Percentiles rank a stretch among this genome's conserved stretches.
Conservation (phyloP, 306 rosid species). For the Pueraria montana region DNA sequence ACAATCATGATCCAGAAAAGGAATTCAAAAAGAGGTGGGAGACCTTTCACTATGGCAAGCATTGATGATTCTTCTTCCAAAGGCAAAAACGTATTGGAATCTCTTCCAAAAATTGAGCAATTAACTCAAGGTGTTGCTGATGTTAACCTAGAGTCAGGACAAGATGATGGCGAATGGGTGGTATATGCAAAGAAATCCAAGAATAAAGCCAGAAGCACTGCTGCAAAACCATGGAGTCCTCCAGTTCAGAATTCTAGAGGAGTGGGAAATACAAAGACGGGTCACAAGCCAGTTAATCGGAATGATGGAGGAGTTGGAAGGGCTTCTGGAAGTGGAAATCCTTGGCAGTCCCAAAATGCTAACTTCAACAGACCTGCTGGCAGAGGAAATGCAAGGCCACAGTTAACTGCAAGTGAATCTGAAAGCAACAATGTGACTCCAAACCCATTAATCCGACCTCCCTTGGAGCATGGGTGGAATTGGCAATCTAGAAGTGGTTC, state of each 20-base stretch:
- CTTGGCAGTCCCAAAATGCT: slow-evolving; percentile 46
- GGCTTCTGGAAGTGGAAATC: slow-evolving; percentile 46
- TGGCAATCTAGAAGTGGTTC: slow-evolving; percentile 66
- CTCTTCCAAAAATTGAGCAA: slow-evolving; percentile 46
- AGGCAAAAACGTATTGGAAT: slow-evolving; percentile 48
- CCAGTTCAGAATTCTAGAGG: slow-evolving; percentile 51
- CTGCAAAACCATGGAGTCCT: slow-evolving; percentile 57
- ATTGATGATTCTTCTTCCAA: slow-evolving; percentile 42
- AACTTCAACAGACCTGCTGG: slow-evolving; percentile 56
- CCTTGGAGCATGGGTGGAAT: slow-evolving; percentile 81
- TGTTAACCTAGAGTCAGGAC: slow-evolving; percentile 52
- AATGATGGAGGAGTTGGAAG: slow-evolving; percentile 53
- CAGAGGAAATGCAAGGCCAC: slow-evolving; percentile 59
- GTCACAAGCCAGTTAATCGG: slow-evolving; percentile 35
- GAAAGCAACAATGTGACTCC: slow-evolving; percentile 47
- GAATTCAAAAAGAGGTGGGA: slow-evolving; percentile 59
- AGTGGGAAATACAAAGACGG: slow-evolving; percentile 41
- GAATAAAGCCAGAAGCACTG: slow-evolving; percentile 65
- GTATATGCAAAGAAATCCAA: slow-evolving; percentile 65
- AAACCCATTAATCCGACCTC: slow-evolving; percentile 61
- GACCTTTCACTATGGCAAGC: slow-evolving; percentile 8
- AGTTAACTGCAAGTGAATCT: slow-evolving; percentile 33
- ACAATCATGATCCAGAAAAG: slow-evolving; percentile 35
- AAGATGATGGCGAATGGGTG: slow-evolving; percentile 75
- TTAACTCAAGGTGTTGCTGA: slow-evolving; percentile 56